phyloP scores from a whole-genome alignment of 441 rosid species.

The Metrosideros polymorpha region DNA sequence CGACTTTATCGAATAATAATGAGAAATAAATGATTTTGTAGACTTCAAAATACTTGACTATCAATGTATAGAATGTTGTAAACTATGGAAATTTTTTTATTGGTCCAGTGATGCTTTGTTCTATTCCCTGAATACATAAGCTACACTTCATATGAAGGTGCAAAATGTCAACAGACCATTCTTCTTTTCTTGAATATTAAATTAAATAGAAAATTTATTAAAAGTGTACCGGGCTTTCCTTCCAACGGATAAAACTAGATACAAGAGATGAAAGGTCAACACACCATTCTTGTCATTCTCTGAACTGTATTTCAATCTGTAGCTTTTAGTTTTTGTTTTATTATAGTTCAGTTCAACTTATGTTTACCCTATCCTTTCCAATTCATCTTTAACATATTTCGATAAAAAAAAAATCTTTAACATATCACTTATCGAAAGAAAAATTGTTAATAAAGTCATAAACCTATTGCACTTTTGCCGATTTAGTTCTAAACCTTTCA shows the following conservation, averaged over 20 bases:
- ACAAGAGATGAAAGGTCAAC: not conserved
- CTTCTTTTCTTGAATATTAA: not conserved
- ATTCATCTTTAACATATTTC: too few relatives aligned
- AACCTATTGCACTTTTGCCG: too few relatives aligned
- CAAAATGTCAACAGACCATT: not conserved
- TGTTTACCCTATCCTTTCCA: constrained; percentile 22
- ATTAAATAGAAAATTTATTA: not conserved
- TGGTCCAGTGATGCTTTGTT: not conserved
- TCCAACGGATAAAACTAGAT: not conserved
- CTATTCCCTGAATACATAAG: not conserved
- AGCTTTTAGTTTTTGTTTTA: not conserved
- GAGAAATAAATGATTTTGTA: too few relatives aligned
- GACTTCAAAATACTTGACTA: too few relatives aligned
- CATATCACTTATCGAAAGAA: too few relatives aligned
- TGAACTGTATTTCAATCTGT: not conserved
- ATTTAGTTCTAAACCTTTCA: too few relatives aligned
- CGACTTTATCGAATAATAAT: too few relatives aligned
- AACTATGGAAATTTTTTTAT: not conserved
- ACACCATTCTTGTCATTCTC: not conserved
- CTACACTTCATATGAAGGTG: not conserved
- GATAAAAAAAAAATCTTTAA: too few relatives aligned
- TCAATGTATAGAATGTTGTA: not conserved
- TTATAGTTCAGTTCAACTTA: not conserved
- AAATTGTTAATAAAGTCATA: too few relatives aligned
- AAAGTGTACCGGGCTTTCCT: not conserved